phyloP scores from a whole-genome alignment of 257 asterid species.

The Lantana camara region DNA sequence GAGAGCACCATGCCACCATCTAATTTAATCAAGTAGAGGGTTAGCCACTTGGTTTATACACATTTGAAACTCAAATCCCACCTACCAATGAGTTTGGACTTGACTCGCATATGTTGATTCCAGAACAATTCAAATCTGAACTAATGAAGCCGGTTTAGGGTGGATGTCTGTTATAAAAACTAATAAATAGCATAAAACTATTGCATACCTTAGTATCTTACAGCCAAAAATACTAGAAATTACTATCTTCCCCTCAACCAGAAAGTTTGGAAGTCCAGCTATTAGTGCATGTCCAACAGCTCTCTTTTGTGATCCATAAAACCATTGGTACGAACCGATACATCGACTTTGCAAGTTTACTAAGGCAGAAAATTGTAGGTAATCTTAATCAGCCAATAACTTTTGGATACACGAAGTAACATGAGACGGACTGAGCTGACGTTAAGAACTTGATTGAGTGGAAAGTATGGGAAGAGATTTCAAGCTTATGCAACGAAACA shows the following conservation, averaged over 20 bases:
- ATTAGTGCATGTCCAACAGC: background rate
- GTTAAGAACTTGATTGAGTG: background rate
- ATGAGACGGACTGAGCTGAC: background rate
- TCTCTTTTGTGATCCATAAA: background rate
- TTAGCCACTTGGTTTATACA: no score
- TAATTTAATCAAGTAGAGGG: no score
- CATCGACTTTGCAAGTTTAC: background rate
- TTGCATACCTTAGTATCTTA: background rate
- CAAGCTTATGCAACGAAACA: background rate
- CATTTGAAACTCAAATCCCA: no score
- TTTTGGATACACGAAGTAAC: background rate
- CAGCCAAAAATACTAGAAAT: background rate
- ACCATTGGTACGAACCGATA: background rate
- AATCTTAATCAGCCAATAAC: constrained; percentile 1
- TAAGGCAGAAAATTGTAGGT: background rate
- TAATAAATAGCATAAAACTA: background rate
- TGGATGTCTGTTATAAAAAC: constrained; percentile 1
- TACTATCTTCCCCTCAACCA: background rate
- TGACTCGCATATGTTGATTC: no score
- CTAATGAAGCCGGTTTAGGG: background rate
- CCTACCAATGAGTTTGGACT: no score
- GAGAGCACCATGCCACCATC: no score
- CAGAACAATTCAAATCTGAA: constrained; percentile 11
- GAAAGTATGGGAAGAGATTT: background rate
- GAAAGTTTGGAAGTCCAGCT: constrained; percentile 11